A percentile compares a stretch with the other conserved stretches of the same genome.
These are phyloP conservation scores for Pontederia crassipes DNA, from an alignment of 176 grass and related monocot species.

Conservation along the genomic window DNA sequence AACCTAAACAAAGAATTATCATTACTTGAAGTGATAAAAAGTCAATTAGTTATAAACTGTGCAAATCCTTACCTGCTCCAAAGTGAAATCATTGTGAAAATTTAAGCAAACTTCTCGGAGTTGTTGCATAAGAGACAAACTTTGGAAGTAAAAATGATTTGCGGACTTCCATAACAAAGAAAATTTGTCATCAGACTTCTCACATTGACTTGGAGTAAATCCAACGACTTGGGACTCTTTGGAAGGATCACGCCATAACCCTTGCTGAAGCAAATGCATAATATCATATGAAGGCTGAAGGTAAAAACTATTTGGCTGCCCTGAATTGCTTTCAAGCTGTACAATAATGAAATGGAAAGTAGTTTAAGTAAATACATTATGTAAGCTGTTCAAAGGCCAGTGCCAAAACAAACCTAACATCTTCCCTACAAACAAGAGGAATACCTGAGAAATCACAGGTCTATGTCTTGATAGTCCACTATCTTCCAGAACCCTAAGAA, in stretches of 20 bases:
- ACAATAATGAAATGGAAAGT: slow-evolving; percentile 1
- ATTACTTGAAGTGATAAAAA: neutral
- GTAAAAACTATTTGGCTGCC: slow-evolving; percentile 35
- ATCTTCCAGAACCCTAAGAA: slow-evolving; percentile 76
- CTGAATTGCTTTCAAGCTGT: slow-evolving; percentile 38
- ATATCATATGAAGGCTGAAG: slow-evolving; percentile 63
- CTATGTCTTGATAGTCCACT: slow-evolving; percentile 83
- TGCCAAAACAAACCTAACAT: neutral
- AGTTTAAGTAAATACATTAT: neutral
- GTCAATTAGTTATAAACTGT: neutral
- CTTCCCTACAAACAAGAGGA: neutral
- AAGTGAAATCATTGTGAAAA: slow-evolving; percentile 79
- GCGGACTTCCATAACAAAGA: slow-evolving; percentile 38
- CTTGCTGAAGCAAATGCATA: slow-evolving; percentile 59
- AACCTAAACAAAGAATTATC: slow-evolving; percentile 45
- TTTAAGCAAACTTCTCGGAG: slow-evolving; percentile 53
- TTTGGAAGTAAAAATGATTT: slow-evolving; percentile 71
- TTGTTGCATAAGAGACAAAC: slow-evolving; percentile 59
- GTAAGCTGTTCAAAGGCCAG: too few relatives aligned
- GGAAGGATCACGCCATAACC: slow-evolving; percentile 17
- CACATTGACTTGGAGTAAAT: slow-evolving; percentile 16
- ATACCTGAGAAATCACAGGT: slow-evolving; percentile 47
- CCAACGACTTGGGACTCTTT: slow-evolving; percentile 20
- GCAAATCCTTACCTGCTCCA: slow-evolving; percentile 52
- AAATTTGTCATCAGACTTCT: slow-evolving; percentile 20